A percentile compares a stretch with the other conserved stretches of the same genome.
Conservation (phyloP, 257 asterid species). For the Gentiana straminea region DNA sequence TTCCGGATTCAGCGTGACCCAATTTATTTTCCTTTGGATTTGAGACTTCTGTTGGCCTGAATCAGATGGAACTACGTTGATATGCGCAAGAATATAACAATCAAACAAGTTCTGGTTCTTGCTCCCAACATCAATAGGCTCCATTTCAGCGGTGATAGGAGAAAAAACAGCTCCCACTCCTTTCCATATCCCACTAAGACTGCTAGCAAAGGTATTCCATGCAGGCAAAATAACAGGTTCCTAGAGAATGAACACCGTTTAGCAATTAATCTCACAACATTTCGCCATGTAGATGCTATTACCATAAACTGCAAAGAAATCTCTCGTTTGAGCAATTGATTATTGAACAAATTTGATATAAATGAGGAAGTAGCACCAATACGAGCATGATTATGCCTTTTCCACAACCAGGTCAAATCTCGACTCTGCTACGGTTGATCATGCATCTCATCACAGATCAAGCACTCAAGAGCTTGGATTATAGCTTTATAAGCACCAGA, state of each 20-base stretch:
- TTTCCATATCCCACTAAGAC: conserved; percentile 97
- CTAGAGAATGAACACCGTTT: conserved; percentile 27
- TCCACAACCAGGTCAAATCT: too few species aligned
- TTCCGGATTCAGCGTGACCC: conserved; percentile 80
- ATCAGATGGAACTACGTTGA: conserved; percentile 44
- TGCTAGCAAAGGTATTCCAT: conserved; percentile 87
- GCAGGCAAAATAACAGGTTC: conserved; percentile 90
- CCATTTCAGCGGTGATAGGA: conserved; percentile 92
- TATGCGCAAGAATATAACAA: conserved; percentile 62
- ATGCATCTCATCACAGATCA: too few species aligned
- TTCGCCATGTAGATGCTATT: background rate
- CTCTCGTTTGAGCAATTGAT: background rate
- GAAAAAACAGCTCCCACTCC: conserved; percentile 98
- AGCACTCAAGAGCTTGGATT: too few species aligned
- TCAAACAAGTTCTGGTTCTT: conserved; percentile 74
- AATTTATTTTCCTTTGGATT: conserved; percentile 59
- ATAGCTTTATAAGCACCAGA: too few species aligned
- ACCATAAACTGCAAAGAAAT: background rate
- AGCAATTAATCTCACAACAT: background rate
- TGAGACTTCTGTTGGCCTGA: conserved; percentile 42
- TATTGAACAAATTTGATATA: too few species aligned
- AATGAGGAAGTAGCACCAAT: too few species aligned
- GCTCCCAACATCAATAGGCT: conserved; percentile 76
- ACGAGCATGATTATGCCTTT: too few species aligned
- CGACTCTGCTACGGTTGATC: too few species aligned